These are phyloP conservation scores for Oldenlandia corymbosa DNA, from an alignment of 257 asterid species.

Conservation along the genomic window DNA sequence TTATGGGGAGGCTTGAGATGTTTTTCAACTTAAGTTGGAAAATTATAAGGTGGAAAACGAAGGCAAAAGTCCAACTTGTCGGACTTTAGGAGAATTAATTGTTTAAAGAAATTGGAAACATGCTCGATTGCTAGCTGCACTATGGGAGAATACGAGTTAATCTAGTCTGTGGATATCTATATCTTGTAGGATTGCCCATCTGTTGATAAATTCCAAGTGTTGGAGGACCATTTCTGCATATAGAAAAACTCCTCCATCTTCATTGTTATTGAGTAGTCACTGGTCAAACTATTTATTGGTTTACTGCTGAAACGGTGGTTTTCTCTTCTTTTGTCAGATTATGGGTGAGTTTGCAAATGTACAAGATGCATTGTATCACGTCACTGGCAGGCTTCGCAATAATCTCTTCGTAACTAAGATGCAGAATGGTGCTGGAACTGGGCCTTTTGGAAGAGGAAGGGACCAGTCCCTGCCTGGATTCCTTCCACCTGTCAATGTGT, in stretches of 20 bases:
- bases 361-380: slow-evolving; percentile 56
- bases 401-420: slow-evolving; percentile 31
- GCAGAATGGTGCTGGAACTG: slow-evolving; percentile 28
- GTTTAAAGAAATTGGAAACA: too few relatives aligned
- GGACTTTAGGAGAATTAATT: too few relatives aligned
- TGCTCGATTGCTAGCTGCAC: too few relatives aligned
- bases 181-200: background rate
- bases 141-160: too few relatives aligned
- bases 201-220: background rate
- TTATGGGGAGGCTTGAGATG: too few relatives aligned
- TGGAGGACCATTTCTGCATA: background rate
- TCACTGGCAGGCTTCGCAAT: slow-evolving; percentile 56
- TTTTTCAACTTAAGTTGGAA: too few relatives aligned
- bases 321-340: slow-evolving; percentile 42
- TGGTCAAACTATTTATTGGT: slow-evolving; percentile 1
- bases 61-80: too few relatives aligned
- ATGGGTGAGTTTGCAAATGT: slow-evolving; percentile 61
- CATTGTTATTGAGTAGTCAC: background rate
- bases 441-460: slow-evolving; percentile 35
- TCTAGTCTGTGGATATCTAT: background rate
- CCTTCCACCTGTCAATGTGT: slow-evolving; percentile 27
- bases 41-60: too few relatives aligned
- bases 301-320: background rate
- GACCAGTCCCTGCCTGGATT: slow-evolving; percentile 34
- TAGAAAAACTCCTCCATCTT: background rate